These are phyloP conservation scores for Bryopsis sp. DNA, from an alignment of 139 green algal genomes.

Conservation along the genomic window DNA sequence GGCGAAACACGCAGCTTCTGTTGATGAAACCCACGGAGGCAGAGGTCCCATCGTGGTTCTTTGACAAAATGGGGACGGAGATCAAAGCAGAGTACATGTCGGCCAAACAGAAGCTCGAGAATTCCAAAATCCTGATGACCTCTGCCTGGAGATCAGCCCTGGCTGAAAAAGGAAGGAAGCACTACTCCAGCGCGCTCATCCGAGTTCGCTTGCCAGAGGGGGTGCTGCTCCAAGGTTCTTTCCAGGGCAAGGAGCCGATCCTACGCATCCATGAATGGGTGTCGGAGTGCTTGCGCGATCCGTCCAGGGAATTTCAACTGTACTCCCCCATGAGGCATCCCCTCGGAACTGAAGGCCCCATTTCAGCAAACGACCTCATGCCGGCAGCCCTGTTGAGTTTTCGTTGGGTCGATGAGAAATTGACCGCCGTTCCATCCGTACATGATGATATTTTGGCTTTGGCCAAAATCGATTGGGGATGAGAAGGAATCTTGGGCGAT, in stretches of 20 bases:
- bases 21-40: constrained; percentile 44
- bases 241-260: constrained; percentile 44
- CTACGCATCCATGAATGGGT: constrained; percentile 56
- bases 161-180: neutral
- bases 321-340: constrained; percentile 37
- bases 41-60: constrained; percentile 62
- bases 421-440: neutral
- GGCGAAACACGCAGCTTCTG: constrained; percentile 29
- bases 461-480: constrained; percentile 11
- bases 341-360: constrained; percentile 19
- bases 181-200: neutral
- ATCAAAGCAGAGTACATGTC: constrained; percentile 46
- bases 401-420: constrained; percentile 4
- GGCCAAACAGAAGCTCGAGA: constrained; percentile 27
- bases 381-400: constrained; percentile 47
- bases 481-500: too few relatives aligned
- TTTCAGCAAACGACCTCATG: constrained; percentile 34
- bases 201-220: constrained; percentile 8
- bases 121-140: constrained; percentile 16
- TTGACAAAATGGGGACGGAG: constrained; percentile 48
- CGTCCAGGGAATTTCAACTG: constrained; percentile 48
- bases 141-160: neutral
- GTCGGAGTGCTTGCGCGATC: constrained; percentile 38
- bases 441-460: constrained; percentile 3
- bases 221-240: constrained; percentile 42